Base-by-base conservation (phyloP, 2,329 filamentous ascomycete genomes). In the Blumeriella jaapii region DNA sequence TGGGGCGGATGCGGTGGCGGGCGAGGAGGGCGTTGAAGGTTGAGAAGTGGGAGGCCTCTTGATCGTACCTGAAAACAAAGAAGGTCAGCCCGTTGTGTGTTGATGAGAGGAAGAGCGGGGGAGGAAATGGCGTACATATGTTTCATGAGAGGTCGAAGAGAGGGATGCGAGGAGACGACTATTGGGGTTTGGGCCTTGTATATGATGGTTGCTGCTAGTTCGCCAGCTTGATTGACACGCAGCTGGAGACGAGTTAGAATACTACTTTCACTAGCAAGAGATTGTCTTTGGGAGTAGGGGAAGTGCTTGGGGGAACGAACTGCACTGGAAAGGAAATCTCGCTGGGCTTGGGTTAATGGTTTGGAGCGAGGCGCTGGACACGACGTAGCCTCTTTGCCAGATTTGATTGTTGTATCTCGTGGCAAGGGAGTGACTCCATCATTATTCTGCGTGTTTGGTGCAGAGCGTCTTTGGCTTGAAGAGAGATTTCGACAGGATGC, bases 151-250 rank as follows among this genome's bases (percentile, higher is more conserved):
- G 85, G 81, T 5, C 84, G 79, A 12, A 98, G 76, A 55, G 94
- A 82, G 1, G 91, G 89, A 57, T 95, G 79, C 4, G 79, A 73
- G 46, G 74, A 71, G 38, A 85, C 68, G 34, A 96, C 63, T n/a
- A 78, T 73, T 1, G 87, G 85, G 1, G 77, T 89, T 59, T 98
- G 91, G 2, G 84, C 78, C 1, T 75, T 77, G 64, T 96, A 98
- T 59, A 98, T 98, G 37, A 93, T 74, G 16, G 84, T 89, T 18
- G 91, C 91, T 36, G 91, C 91, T n/a, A 98, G 74, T 62, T 98
- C 91, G 55, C 91, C 91, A 15, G 91, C 86, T 62, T 98, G 91
- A 60, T 98, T 96, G 38, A 98, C 91, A 43, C 91, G 85, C 18
- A 96, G 76, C 74, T 80, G 50, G 12, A 9, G 5, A 14, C 7